phyloP scores from a whole-genome alignment of 139 green algal species.

The Spirogloea muscicola region DNA sequence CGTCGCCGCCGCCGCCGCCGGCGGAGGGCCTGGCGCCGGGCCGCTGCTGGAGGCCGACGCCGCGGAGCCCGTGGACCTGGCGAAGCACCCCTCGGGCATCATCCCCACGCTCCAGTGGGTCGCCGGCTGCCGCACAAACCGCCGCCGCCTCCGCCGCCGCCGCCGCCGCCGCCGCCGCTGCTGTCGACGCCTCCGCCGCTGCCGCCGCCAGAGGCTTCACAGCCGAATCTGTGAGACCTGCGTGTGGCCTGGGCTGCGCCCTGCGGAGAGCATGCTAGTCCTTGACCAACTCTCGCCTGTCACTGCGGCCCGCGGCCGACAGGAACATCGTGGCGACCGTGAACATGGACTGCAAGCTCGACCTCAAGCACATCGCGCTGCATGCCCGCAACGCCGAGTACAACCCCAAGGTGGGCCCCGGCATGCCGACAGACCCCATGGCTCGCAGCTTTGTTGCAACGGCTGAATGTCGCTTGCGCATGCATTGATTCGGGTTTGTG shows the following conservation, averaged over 20 bases:
- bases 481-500: no score
- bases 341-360: constrained; percentile 87
- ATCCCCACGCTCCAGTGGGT: constrained; percentile 84
- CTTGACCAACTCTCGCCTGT: background rate
- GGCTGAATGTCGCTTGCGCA: no score
- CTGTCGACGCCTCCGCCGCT: background rate
- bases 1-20: no score
- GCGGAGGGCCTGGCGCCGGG: no score
- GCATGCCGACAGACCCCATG: no score
- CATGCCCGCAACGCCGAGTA: constrained; percentile 97
- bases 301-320: background rate
- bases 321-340: constrained; percentile 85
- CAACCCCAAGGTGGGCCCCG: constrained; percentile 84
- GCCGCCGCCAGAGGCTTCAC: background rate
- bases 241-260: no score
- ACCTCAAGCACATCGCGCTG: constrained; percentile 94
- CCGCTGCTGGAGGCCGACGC: no score
- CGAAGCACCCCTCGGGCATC: constrained; percentile 84
- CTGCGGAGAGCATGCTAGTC: background rate
- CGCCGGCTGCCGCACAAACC: no score
- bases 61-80: constrained; percentile 64
- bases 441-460: no score
- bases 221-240: background rate
- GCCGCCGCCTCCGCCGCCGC: no score
- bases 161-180: no score